Percentiles rank a stretch among this genome's conserved stretches.
Conservation (phyloP, 1,139 yeast genomes). For the Ogataea hybrid region DNA sequence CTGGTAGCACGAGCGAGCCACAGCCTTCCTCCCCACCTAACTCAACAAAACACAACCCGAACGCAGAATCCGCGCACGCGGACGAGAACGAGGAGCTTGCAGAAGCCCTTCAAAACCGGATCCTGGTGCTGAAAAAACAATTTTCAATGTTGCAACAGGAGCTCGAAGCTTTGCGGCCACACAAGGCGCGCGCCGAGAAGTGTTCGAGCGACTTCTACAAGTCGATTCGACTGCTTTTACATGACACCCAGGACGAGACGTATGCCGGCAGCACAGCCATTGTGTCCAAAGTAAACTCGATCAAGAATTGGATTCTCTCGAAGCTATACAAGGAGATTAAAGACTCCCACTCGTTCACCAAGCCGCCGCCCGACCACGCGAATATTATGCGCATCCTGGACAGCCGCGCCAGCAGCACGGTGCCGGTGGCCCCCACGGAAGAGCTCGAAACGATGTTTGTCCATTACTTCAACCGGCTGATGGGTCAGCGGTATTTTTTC, state of each 20-base stretch:
- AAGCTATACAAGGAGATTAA: constrained; percentile 13
- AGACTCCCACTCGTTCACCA: constrained; percentile 1
- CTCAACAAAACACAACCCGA: no score
- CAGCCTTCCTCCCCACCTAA: no score
- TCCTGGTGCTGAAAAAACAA: background rate
- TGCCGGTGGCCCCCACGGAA: background rate
- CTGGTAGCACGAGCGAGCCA: no score
- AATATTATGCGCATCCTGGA: constrained; percentile 9
- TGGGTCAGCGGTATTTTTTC: constrained; percentile 14
- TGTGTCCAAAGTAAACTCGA: constrained; percentile 14
- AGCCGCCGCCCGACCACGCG: constrained; percentile 12
- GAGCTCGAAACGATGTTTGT: constrained; percentile 10
- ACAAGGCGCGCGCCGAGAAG: background rate
- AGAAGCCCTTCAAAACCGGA: background rate
- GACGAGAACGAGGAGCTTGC: background rate
- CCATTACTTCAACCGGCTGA: constrained; percentile 6
- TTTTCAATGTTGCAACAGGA: constrained; percentile 2
- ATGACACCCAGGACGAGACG: constrained; percentile 12
- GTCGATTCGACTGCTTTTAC: constrained; percentile 12
- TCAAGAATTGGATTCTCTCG: constrained; percentile 14
- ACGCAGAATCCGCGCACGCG: background rate
- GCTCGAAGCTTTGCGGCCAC: background rate
- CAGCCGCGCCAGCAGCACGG: background rate
- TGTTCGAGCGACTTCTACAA: constrained; percentile 7
- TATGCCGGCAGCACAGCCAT: constrained; percentile 16